Evolutionary conservation across 176 grass and related monocot genomes (phyloP).

Genomic region (Luzula sylvatica): DNA sequence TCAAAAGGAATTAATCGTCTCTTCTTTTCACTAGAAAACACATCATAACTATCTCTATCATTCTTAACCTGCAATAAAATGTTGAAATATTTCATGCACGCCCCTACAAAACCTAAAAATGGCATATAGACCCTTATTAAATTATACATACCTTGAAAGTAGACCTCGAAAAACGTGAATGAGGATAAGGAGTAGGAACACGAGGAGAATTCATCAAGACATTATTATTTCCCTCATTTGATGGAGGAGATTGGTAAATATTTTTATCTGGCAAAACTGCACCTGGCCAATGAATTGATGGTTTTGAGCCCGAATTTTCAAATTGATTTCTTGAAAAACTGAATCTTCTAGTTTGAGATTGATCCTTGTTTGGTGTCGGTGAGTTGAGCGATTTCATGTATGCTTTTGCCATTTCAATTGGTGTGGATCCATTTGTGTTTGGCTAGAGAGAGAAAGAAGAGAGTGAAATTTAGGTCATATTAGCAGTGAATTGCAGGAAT

Average conservation of each 20-base stretch:
- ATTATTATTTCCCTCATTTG: constrained; percentile 4
- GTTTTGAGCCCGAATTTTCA: constrained; percentile 8
- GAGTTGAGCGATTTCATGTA: constrained; percentile 17
- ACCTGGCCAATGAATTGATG: constrained; percentile 9
- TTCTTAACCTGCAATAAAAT: constrained; percentile 18
- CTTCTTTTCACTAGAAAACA: constrained; percentile 18
- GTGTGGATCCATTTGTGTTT: constrained; percentile 13
- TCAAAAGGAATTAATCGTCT: constrained; percentile 8
- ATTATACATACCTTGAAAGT: constrained; percentile 13
- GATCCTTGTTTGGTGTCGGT: constrained; percentile 3
- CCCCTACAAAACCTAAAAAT: too few species aligned
- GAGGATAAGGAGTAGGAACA: constrained; percentile 7
- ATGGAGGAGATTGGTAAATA: background rate
- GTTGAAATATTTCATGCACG: background rate
- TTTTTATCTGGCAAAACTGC: background rate
- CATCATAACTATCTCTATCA: constrained; percentile 19
- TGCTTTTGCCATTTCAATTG: constrained; percentile 22
- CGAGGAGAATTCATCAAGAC: background rate
- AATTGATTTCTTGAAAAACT: background rate
- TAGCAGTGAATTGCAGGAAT: too few species aligned
- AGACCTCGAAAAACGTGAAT: constrained; percentile 17
- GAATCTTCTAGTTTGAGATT: constrained; percentile 5
- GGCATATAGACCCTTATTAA: too few species aligned
- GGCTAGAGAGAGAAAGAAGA: constrained; percentile 12
- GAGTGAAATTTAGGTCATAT: too few species aligned